Percentiles rank a stretch among this genome's conserved stretches.
These are phyloP conservation scores for Penicillium hesseltinei DNA, from an alignment of 2,329 filamentous ascomycete genomes.

Conservation along the genomic window DNA sequence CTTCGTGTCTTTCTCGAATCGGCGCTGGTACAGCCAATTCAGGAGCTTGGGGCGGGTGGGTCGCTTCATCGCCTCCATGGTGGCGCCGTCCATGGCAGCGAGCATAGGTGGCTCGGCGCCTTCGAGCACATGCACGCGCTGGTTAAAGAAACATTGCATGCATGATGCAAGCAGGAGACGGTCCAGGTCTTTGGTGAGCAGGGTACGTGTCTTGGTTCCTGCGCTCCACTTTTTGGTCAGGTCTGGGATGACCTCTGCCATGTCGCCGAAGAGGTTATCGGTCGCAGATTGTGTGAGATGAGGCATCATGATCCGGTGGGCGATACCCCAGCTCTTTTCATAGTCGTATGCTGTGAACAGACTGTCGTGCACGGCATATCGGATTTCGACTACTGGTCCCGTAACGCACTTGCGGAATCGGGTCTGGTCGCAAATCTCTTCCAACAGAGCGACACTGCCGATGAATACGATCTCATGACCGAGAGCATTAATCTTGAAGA, in stretches of 20 bases:
- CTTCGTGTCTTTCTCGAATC: conserved; percentile 54
- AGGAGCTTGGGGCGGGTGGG: conserved; percentile 52
- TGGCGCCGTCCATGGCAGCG: conserved; percentile 55
- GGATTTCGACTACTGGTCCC: conserved; percentile 53
- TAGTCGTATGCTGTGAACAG: conserved; percentile 60
- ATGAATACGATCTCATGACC: conserved; percentile 50
- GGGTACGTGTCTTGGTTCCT: conserved; percentile 36
- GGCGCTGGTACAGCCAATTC: conserved; percentile 53
- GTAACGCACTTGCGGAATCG: conserved; percentile 58
- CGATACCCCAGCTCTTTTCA: conserved; percentile 62
- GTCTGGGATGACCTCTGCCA: conserved; percentile 49
- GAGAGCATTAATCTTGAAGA: conserved; percentile 57
- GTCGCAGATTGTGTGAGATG: conserved; percentile 45
- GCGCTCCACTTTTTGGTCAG: conserved; percentile 51
- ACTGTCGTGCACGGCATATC: conserved; percentile 62
- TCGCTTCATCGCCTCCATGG: conserved; percentile 55
- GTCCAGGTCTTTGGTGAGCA: conserved; percentile 50
- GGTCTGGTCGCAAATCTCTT: conserved; percentile 66
- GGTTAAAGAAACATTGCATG: conserved; percentile 50
- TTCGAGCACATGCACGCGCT: conserved; percentile 47
- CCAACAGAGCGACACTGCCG: conserved; percentile 55
- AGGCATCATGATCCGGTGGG: conserved; percentile 49
- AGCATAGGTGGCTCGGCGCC: conserved; percentile 51
- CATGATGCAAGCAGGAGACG: conserved; percentile 54
- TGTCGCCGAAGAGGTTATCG: conserved; percentile 44